These are phyloP conservation scores for Nicotiana knightiana DNA, from an alignment of 257 asterid genomes.

Conservation along the genomic window DNA sequence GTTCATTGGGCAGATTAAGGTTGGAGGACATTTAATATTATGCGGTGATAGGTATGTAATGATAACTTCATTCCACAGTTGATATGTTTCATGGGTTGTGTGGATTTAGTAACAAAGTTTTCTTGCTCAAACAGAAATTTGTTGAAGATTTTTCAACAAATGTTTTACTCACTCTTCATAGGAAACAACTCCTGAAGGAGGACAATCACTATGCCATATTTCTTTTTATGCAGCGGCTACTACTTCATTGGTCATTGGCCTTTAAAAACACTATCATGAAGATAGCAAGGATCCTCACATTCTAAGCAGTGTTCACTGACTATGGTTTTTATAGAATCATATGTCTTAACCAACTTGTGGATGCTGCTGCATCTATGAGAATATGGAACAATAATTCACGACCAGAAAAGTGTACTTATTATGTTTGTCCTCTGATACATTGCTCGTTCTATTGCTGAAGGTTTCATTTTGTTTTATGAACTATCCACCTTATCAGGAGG, in stretches of 20 bases:
- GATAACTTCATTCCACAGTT: background rate
- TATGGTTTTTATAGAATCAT: background rate
- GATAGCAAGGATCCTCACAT: background rate
- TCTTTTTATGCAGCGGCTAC: background rate
- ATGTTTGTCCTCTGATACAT: background rate
- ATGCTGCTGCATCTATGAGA: background rate
- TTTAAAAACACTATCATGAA: background rate
- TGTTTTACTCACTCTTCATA: background rate
- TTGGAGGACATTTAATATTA: conserved; percentile 27
- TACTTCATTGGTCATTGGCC: background rate
- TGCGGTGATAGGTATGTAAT: conserved; percentile 32
- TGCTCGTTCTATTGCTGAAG: background rate
- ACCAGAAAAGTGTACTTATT: background rate
- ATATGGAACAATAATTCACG: background rate
- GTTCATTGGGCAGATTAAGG: conserved; percentile 25
- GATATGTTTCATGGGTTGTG: background rate
- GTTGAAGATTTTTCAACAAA: background rate
- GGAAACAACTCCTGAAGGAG: background rate
- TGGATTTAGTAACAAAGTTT: background rate
- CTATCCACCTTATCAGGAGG: background rate
- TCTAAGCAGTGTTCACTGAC: background rate
- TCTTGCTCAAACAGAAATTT: background rate
- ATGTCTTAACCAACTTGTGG: background rate
- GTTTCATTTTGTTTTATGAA: background rate
- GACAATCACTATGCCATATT: background rate